Percentiles rank a stretch among this genome's conserved stretches.
Evolutionary conservation across 495 filamentous ascomycete species (phyloP).

Genomic region (Articulospora tetracladia): DNA sequence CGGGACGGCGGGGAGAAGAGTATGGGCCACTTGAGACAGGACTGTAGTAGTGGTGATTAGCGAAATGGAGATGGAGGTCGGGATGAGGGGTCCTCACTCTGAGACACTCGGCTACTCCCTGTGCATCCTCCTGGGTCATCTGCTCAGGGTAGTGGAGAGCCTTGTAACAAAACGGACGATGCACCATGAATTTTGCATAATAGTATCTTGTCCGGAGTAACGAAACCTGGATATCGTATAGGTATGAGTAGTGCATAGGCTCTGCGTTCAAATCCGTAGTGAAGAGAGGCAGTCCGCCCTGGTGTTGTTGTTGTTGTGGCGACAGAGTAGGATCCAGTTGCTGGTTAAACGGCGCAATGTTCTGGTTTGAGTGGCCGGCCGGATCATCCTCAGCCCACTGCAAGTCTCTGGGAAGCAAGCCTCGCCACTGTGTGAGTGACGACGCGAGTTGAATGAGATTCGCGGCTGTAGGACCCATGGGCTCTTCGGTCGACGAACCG

Average conservation of each 20-base stretch:
- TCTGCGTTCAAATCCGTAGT: constrained; percentile 42
- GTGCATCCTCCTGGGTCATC: constrained; percentile 47
- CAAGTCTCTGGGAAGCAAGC: constrained; percentile 45
- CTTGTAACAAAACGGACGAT: constrained; percentile 59
- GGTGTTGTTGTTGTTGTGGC: neutral
- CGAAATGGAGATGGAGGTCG: neutral
- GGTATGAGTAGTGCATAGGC: constrained; percentile 40
- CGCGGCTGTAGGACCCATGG: constrained; percentile 26
- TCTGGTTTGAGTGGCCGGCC: constrained; percentile 32
- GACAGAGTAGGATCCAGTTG: constrained; percentile 22
- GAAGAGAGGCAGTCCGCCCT: constrained; percentile 33
- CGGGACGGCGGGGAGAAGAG: constrained; percentile 51
- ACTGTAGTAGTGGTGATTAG: constrained; percentile 12
- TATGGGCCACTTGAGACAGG: constrained; percentile 52
- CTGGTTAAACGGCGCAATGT: constrained; percentile 2
- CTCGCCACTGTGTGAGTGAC: constrained; percentile 52
- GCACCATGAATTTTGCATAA: constrained; percentile 54
- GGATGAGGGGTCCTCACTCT: no score
- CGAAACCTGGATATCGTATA: constrained; percentile 51
- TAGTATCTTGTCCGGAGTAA: constrained; percentile 55
- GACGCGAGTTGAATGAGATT: constrained; percentile 43
- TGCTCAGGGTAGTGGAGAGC: constrained; percentile 52
- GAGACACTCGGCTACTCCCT: constrained; percentile 48
- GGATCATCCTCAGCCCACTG: constrained; percentile 51
- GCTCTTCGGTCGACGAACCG: constrained; percentile 4